Evolutionary conservation across 2,329 filamentous ascomycete species (phyloP).

Genomic region (Shiraia sp.): DNA sequence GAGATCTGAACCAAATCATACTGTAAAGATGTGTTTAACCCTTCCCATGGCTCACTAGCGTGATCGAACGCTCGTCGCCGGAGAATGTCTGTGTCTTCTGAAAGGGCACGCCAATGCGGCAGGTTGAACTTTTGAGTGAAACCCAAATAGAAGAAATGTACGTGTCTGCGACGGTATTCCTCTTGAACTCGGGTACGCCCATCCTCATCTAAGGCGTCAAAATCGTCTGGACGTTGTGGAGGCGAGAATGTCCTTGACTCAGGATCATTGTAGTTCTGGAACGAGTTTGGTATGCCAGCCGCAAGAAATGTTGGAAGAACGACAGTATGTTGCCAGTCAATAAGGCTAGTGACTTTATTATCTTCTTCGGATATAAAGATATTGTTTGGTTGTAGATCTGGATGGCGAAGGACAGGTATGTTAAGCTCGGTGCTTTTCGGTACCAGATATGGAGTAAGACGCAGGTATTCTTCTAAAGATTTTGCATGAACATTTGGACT

Average conservation of each 20-base stretch:
- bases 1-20: conserved; percentile 23
- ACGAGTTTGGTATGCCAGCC: conserved; percentile 44
- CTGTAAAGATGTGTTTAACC: conserved; percentile 31
- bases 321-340: conserved; percentile 49
- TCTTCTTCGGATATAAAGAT: conserved; percentile 38
- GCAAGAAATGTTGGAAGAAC: conserved; percentile 45
- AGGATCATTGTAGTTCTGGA: conserved; percentile 47
- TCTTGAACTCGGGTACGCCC: conserved; percentile 23
- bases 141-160: conserved; percentile 38
- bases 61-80: conserved; percentile 25
- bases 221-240: conserved; percentile 20
- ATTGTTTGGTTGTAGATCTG: conserved; percentile 41
- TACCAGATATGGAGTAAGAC: conserved; percentile 22
- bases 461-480: conserved; percentile 19
- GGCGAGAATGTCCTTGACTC: conserved; percentile 21
- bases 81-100: conserved; percentile 20
- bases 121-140: conserved; percentile 28
- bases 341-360: conserved; percentile 41
- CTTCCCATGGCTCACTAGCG: conserved; percentile 34
- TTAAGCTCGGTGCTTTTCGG: conserved; percentile 18
- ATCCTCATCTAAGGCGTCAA: conserved; percentile 16
- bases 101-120: conserved; percentile 28
- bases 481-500: conserved; percentile 19
- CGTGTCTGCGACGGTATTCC: conserved; percentile 28
- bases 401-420: conserved; percentile 36